These are phyloP conservation scores for Trypanosoma conorhini DNA, from an alignment of 208 protist species.

Conservation along the genomic window DNA sequence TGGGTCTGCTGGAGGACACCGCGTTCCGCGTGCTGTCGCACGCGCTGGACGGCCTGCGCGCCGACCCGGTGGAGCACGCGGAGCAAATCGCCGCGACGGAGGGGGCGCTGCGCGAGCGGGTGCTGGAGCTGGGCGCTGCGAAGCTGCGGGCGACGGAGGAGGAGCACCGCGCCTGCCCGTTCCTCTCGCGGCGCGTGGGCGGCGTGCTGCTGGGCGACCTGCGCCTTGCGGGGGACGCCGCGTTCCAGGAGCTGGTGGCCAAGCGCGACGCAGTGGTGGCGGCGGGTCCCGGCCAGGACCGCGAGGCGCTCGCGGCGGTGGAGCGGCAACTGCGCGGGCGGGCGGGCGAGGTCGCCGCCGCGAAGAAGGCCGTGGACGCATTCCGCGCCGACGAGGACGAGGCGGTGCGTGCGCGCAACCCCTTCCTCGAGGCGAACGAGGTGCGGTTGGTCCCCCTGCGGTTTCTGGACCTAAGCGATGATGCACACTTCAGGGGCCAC, in stretches of 20 bases:
- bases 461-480: constrained; percentile 39
- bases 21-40: constrained; percentile 49
- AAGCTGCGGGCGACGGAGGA: constrained; percentile 41
- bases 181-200: constrained; percentile 36
- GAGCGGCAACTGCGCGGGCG: constrained; percentile 25
- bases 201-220: constrained; percentile 46
- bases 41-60: constrained; percentile 33
- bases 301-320: constrained; percentile 20
- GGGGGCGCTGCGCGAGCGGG: constrained; percentile 16
- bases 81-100: constrained; percentile 28
- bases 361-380: constrained; percentile 35
- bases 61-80: constrained; percentile 9
- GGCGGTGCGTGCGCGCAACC: constrained; percentile 56
- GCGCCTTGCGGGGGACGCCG: constrained; percentile 33
- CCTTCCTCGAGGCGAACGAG: constrained; percentile 51
- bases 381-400: constrained; percentile 60
- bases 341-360: constrained; percentile 30
- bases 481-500: constrained; percentile 39
- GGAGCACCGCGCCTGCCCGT: constrained; percentile 33
- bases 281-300: constrained; percentile 1
- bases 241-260: constrained; percentile 32
- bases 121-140: constrained; percentile 25
- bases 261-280: constrained; percentile 16
- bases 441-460: constrained; percentile 43
- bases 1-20: constrained; percentile 31